A percentile compares a stretch with the other conserved stretches of the same genome.
Conservation (phyloP, 495 filamentous ascomycete species). For the Aspergillus sclerotioniger region DNA sequence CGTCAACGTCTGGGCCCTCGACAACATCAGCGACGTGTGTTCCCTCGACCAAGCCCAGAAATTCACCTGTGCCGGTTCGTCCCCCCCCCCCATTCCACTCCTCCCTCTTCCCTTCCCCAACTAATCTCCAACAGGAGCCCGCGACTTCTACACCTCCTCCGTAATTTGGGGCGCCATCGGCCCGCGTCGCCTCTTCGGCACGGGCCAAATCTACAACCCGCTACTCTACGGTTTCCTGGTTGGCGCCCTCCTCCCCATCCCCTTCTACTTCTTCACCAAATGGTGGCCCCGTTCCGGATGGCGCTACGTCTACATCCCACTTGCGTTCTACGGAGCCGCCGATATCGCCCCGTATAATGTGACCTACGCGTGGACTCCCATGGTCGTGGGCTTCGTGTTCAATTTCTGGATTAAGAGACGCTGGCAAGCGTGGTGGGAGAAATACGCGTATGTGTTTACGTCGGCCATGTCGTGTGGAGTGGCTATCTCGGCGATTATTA, state of each 20-base stretch:
- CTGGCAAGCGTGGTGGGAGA: not conserved
- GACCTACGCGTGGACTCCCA: not conserved
- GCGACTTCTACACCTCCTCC: conserved; percentile 35
- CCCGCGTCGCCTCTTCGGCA: conserved; percentile 25
- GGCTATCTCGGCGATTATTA: not conserved
- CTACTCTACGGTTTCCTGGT: conserved; percentile 35
- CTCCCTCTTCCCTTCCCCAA: conserved; percentile 4
- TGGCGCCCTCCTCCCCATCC: conserved; percentile 33
- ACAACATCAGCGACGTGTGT: conserved; percentile 38
- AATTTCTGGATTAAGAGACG: not conserved
- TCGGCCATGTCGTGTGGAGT: not conserved
- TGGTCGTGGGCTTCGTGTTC: not conserved
- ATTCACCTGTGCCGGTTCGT: conserved; percentile 29
- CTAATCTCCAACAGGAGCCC: conserved; percentile 26
- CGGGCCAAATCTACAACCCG: conserved; percentile 22
- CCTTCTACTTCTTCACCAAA: conserved; percentile 50
- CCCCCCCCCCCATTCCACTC: not conserved
- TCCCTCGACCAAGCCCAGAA: conserved; percentile 27
- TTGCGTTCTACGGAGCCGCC: not conserved
- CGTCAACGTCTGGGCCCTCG: conserved; percentile 41
- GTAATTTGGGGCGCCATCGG: conserved; percentile 43
- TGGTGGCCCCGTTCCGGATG: not conserved
- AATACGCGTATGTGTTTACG: not conserved
- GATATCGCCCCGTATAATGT: not conserved
- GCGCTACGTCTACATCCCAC: not conserved